Percentiles rank a stretch among this genome's conserved stretches.
phyloP scores from a whole-genome alignment of 495 filamentous ascomycete species.

The Penicillium tannophilum region DNA sequence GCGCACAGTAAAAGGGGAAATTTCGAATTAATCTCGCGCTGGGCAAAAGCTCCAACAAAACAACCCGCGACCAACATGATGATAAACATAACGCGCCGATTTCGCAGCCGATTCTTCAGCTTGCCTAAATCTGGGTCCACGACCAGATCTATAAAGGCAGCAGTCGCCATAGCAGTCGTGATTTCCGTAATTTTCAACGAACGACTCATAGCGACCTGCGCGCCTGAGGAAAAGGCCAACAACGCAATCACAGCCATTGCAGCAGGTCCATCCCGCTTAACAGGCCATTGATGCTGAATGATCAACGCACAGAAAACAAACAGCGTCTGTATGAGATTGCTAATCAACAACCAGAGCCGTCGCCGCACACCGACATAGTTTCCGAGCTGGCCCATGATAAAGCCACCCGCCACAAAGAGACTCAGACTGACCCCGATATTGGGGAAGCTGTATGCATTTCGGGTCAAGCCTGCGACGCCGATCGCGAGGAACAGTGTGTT shows the following conservation, averaged over 20 bases:
- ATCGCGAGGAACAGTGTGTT: slow-evolving; percentile 63
- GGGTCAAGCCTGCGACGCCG: slow-evolving; percentile 47
- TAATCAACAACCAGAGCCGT: slow-evolving; percentile 54
- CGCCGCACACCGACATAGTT: slow-evolving; percentile 52
- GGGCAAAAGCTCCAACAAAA: slow-evolving; percentile 50
- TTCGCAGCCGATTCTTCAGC: slow-evolving; percentile 50
- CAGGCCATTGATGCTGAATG: slow-evolving; percentile 44
- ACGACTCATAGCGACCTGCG: slow-evolving; percentile 59
- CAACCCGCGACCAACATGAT: slow-evolving; percentile 50
- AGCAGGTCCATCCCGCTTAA: slow-evolving; percentile 29
- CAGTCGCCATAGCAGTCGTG: slow-evolving; percentile 68
- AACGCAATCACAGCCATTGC: slow-evolving; percentile 50
- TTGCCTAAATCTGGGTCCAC: slow-evolving; percentile 53
- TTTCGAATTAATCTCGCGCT: slow-evolving; percentile 16
- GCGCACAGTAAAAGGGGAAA: slow-evolving; percentile 28
- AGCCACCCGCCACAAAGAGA: slow-evolving; percentile 55
- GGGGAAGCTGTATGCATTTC: slow-evolving; percentile 32
- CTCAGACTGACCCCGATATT: slow-evolving; percentile 57
- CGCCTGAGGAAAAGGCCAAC: slow-evolving; percentile 58
- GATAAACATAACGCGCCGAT: slow-evolving; percentile 55
- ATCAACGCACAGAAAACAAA: slow-evolving; percentile 55
- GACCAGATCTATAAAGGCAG: slow-evolving; percentile 62
- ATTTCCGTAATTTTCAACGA: slow-evolving; percentile 61
- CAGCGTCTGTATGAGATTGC: slow-evolving; percentile 54
- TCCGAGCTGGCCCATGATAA: slow-evolving; percentile 57